Evolutionary conservation across 139 green algal genomes (phyloP), one percentile per base, ranked within the genome.

Genomic region (Chlamydomonas sp.): DNA sequence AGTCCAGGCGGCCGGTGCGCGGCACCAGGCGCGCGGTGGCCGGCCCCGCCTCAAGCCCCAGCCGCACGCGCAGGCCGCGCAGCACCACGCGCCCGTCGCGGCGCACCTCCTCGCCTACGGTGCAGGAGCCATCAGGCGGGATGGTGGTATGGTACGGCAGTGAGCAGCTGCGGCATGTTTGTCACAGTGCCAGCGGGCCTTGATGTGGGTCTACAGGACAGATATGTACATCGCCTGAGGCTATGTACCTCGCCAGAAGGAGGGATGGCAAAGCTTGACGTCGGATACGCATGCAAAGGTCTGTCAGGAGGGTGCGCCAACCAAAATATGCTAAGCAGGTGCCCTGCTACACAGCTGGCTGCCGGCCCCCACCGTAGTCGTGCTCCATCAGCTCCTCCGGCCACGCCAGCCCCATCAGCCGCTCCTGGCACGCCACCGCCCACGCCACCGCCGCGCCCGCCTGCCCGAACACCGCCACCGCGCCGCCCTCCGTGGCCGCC

Each of bases 1-100:
- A 77, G 73, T 78, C 73, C 31, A 78, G 73, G 73, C 73, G 49
- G 8, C 73, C 73, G 73, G 73, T 78, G 73, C 31, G 73, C 14
- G 73, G 73, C 73, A 78, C 73, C 73, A 78, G 2, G 49, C 73
- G 73, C 7, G 73, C 73, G 7, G 9, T 61, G 31, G 49, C 73
- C 31, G 31, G 73, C 3, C 73, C 73, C 3, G 7, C 73, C 73
- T 78, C 73, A n/a, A 78, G 31, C 3, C 73, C 73, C 73, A 78
- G 31, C 16, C 73, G 73, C 73, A 78, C 2, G 1, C 73, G 3
- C 49, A 78, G 31, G 20, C 73, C 73, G 31, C 73, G 73, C 31
- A 78, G 31, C 31, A 78, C 7, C 31, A 78, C 31, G 31, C 49
- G 4, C 31, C 73, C 73, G 49, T 60, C 31, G 31, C 31, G 49